Conservation (phyloP, 1,284 basidiomycete genomes). For the Ustilago sp. region DNA sequence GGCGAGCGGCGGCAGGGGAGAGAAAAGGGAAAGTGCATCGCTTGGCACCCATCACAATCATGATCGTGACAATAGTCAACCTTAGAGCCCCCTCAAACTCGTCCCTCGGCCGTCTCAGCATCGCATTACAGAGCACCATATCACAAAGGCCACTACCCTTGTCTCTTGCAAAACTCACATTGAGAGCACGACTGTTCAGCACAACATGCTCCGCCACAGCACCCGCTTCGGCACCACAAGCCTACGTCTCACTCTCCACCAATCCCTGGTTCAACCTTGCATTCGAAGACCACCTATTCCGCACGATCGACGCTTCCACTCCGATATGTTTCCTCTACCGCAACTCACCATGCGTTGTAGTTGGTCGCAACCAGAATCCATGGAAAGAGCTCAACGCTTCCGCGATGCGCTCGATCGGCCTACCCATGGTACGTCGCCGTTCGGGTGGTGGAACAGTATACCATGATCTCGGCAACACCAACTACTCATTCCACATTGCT, state of each 20-base stretch:
- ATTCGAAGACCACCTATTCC: slow-evolving; percentile 77
- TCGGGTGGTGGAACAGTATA: slow-evolving; percentile 99
- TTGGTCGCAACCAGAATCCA: slow-evolving; percentile 96
- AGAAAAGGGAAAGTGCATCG: background rate
- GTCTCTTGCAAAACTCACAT: too few relatives aligned
- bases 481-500: slow-evolving; percentile 93
- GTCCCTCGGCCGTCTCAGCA: background rate
- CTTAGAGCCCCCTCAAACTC: background rate
- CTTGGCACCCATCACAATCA: background rate
- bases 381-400: slow-evolving; percentile 93
- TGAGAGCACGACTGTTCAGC: too few relatives aligned
- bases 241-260: slow-evolving; percentile 85
- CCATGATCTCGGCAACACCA: slow-evolving; percentile 95
- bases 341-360: slow-evolving; percentile 89
- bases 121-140: background rate
- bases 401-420: slow-evolving; percentile 73
- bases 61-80: background rate
- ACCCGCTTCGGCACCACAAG: slow-evolving; percentile 24
- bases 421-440: slow-evolving; percentile 85
- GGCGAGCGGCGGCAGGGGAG: background rate
- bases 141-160: too few relatives aligned
- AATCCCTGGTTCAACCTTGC: slow-evolving; percentile 94
- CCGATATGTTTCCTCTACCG: slow-evolving; percentile 85
- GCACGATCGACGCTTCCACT: slow-evolving; percentile 24
- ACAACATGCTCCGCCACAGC: background rate